These are phyloP conservation scores for Phalaenopsis equestris DNA, from an alignment of 106 monocot genomes.

Conservation along the genomic window DNA sequence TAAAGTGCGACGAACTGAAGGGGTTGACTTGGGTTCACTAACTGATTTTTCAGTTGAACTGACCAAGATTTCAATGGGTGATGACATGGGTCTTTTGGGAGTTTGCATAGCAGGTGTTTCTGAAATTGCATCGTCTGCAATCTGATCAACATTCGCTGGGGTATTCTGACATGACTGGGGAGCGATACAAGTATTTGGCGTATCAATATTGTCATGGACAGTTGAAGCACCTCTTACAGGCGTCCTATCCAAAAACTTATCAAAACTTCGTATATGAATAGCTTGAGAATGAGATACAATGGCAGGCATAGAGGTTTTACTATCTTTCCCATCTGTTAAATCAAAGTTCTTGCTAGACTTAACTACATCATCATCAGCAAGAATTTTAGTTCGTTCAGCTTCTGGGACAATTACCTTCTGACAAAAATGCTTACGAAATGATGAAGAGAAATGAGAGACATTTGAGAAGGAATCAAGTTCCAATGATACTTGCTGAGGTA, in stretches of 20 bases:
- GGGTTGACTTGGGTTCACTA: conserved; percentile 20
- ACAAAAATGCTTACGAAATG: conserved; percentile 39
- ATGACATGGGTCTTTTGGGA: conserved; percentile 39
- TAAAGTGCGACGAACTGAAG: conserved; percentile 41
- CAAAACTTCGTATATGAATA: conserved; percentile 11
- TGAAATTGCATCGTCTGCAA: conserved; percentile 1
- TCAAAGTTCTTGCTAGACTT: neutral
- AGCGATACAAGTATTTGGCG: conserved; percentile 4
- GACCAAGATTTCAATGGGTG: conserved; percentile 19
- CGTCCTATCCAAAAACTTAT: neutral
- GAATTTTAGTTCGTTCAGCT: conserved; percentile 22
- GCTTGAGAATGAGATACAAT: conserved; percentile 10
- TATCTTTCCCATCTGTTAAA: conserved; percentile 11
- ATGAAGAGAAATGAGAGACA: conserved; percentile 42
- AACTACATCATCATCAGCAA: conserved; percentile 2
- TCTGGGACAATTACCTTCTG: conserved; percentile 23
- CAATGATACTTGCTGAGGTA: conserved; percentile 4
- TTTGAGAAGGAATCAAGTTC: conserved; percentile 7
- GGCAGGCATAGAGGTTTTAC: neutral
- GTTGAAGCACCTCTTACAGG: conserved; percentile 3
- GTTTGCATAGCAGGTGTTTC: conserved; percentile 47
- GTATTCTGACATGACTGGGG: conserved; percentile 18
- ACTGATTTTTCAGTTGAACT: conserved; percentile 9
- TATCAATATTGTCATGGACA: conserved; percentile 4
- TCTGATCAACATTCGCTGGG: conserved; percentile 21